phyloP scores from a whole-genome alignment of 2,329 filamentous ascomycete species.

The Scleromitrula shiraiana region DNA sequence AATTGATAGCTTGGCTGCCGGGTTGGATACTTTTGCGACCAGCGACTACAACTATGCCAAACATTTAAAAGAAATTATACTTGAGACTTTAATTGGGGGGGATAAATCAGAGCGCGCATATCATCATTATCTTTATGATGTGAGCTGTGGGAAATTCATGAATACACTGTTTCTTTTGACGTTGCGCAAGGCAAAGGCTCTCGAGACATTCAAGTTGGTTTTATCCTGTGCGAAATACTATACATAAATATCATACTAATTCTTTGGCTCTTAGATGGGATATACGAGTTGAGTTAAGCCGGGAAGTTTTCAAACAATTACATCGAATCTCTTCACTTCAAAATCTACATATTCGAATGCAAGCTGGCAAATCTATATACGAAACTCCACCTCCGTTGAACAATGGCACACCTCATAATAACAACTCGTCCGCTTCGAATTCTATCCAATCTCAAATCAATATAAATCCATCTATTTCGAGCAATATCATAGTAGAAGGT shows the following conservation, averaged over 20 bases:
- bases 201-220: conserved; percentile 49
- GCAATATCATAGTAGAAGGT: conserved; percentile 5
- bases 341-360: conserved; percentile 50
- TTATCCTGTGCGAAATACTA: no score
- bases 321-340: conserved; percentile 46
- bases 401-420: neutral
- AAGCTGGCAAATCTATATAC: conserved; percentile 48
- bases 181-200: conserved; percentile 43
- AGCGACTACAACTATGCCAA: conserved; percentile 57
- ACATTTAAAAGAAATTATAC: conserved; percentile 46
- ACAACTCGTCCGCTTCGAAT: neutral
- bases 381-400: conserved; percentile 34
- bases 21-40: conserved; percentile 53
- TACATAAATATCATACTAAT: neutral
- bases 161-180: conserved; percentile 52
- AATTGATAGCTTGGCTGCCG: conserved; percentile 49
- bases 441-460: neutral
- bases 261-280: conserved; percentile 44
- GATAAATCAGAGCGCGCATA: conserved; percentile 46
- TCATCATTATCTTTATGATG: conserved; percentile 44
- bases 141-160: conserved; percentile 55
- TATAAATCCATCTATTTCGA: neutral
- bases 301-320: conserved; percentile 48
- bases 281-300: conserved; percentile 53
- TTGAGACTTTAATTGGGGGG: conserved; percentile 48